Evolutionary conservation across 1,284 basidiomycete genomes (phyloP), one percentile per base, ranked within the genome.

Genomic region (Tilletia indica): DNA sequence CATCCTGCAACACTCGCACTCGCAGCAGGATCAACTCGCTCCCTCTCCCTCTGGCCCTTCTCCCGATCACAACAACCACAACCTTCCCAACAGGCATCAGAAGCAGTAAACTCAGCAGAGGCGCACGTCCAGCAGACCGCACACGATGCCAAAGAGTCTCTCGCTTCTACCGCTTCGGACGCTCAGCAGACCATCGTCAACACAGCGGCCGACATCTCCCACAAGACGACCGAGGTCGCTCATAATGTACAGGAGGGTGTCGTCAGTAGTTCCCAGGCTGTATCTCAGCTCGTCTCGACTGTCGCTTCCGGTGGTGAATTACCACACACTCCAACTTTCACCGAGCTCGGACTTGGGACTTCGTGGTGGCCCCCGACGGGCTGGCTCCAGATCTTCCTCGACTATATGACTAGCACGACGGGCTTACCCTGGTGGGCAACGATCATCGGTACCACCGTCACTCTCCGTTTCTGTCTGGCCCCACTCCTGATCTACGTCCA

Each of bases 341-440:
- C 71, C 25, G 77, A 79, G 12, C 87, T 94, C 54, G 94, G 92
- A 2, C 87, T 95, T 4, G 87, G 88, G 21, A 31, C 42, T 86
- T 88, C 70, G 19, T 69, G 68, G 68, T 68, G 68, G 68, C 68
- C 87, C 72, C 88, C 90, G 5, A 87, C 89, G 0, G 91, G 91
- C 8, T 78, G 92, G 89, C 88, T 89, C 87, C 86, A 86, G 49
- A 87, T 87, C 78, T 80, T 87, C 9, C 87, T 94, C 72, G 93
- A 96, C 80, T 81, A 89, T 54, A 85, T 94, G 67, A 90, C 94
- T 76, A 89, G 91, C 70, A 85, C 87, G 56, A 90, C 91, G 90
- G 82, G 83, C n/a, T 72, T 85, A 3, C 81, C 82, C 6, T 86
- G 85, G 85, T 84, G 81, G 80, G 76, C 81, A 42, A 80, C 83